phyloP scores from a whole-genome alignment of 345 rosid species.

The Cardamine occulta region DNA sequence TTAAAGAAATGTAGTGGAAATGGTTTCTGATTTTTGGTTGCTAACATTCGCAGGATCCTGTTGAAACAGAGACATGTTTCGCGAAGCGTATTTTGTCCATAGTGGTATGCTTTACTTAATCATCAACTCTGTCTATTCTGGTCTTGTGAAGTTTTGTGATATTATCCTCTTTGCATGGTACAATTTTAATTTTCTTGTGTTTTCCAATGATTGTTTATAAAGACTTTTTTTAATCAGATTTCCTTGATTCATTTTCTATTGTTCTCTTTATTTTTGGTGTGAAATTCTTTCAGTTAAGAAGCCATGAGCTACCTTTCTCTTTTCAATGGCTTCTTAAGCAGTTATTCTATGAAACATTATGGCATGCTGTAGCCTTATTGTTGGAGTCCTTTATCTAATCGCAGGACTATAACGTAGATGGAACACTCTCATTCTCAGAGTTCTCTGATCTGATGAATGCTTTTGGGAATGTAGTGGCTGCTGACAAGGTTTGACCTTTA shows the following conservation, averaged over 20 bases:
- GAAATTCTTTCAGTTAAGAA: background rate
- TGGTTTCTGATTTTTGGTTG: conserved; percentile 37
- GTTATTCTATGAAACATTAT: background rate
- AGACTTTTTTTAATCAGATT: background rate
- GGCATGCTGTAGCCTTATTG: conserved; percentile 17
- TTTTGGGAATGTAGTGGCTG: conserved; percentile 85
- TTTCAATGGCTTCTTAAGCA: conserved; percentile 17
- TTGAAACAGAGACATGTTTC: conserved; percentile 83
- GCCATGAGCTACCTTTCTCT: conserved; percentile 14
- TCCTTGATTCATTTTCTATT: background rate
- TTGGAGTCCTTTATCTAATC: conserved; percentile 31
- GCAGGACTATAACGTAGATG: conserved; percentile 89
- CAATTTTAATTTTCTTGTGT: conserved; percentile 5
- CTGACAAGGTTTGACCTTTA: conserved; percentile 64
- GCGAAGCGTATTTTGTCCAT: conserved; percentile 84
- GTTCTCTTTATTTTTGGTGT: conserved; percentile 13
- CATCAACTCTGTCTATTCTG: background rate
- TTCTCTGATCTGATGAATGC: conserved; percentile 81
- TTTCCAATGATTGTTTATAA: background rate
- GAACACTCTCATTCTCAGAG: conserved; percentile 80
- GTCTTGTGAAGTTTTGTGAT: conserved; percentile 18
- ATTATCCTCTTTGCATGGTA: background rate
- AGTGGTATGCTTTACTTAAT: conserved; percentile 57
- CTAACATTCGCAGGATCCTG: conserved; percentile 69
- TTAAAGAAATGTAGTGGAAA: background rate